Conservation (phyloP, 495 filamentous ascomycete genomes). For the Penicillium soppii region DNA sequence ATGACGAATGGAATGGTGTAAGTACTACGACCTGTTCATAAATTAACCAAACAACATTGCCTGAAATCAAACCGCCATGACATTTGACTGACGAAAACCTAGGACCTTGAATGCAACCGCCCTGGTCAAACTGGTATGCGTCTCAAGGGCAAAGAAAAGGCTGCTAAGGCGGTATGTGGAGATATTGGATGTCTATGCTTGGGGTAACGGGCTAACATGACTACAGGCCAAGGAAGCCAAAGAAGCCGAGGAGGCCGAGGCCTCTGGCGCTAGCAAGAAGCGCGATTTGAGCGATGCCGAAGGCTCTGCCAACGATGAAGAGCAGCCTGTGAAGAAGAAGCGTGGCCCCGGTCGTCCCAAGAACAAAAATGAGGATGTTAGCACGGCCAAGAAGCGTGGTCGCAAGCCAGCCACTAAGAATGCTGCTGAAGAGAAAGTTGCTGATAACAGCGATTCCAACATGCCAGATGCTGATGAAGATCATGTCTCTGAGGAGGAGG, state of each 20-base stretch:
- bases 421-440: conserved; percentile 12
- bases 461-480: not conserved
- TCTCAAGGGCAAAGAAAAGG: conserved; percentile 32
- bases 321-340: conserved; percentile 22
- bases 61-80: not conserved
- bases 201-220: conserved; percentile 12
- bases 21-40: conserved; percentile 28
- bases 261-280: conserved; percentile 33
- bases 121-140: conserved; percentile 64
- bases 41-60: not conserved
- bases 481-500: conserved; percentile 31
- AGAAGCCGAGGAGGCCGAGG: not conserved
- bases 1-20: conserved; percentile 79
- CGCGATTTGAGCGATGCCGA: conserved; percentile 7
- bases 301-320: conserved; percentile 26
- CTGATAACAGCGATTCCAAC: conserved; percentile 1
- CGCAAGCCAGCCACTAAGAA: not conserved
- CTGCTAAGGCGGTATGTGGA: not conserved
- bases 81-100: conserved; percentile 1
- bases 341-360: conserved; percentile 25
- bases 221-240: not conserved
- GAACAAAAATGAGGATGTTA: conserved; percentile 21
- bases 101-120: conserved; percentile 71
- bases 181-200: not conserved
- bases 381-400: conserved; percentile 1